A percentile compares a stretch with the other conserved stretches of the same genome.
phyloP scores from a whole-genome alignment of 2,329 filamentous ascomycete genomes.

The Claviceps purpurea region DNA sequence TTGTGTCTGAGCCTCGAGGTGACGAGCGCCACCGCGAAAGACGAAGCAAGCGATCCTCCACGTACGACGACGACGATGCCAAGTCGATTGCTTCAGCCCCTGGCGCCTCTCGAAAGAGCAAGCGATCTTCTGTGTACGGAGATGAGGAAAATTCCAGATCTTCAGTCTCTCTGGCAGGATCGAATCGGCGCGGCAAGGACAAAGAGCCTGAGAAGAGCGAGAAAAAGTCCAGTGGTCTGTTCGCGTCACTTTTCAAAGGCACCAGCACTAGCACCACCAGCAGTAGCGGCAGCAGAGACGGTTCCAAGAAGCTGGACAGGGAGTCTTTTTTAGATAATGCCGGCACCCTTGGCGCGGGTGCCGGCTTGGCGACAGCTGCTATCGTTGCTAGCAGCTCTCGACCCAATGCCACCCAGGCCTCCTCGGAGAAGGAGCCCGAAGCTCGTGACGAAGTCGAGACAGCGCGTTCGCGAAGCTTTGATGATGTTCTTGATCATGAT shows the following conservation, averaged over 20 bases:
- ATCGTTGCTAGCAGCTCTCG: constrained; percentile 25
- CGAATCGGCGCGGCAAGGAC: constrained; percentile 23
- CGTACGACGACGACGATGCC: constrained; percentile 30
- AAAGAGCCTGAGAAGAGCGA: constrained; percentile 18
- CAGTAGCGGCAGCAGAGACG: constrained; percentile 20
- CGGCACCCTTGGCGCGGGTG: constrained; percentile 58
- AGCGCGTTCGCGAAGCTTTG: constrained; percentile 13
- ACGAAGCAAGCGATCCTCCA: constrained; percentile 11
- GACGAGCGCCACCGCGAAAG: constrained; percentile 21
- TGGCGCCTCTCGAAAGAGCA: constrained; percentile 9
- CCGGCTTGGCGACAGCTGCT: constrained; percentile 42
- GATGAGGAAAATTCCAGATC: constrained; percentile 29
- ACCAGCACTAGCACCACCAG: constrained; percentile 23
- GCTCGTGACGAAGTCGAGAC: constrained; percentile 11
- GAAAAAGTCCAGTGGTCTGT: constrained; percentile 28
- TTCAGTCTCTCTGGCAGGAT: constrained; percentile 20
- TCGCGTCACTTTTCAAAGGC: constrained; percentile 36
- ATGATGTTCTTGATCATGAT: constrained; percentile 27
- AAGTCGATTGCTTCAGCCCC: constrained; percentile 25
- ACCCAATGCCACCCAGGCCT: constrained; percentile 33
- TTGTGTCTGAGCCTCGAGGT: constrained; percentile 31
- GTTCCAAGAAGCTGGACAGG: constrained; percentile 14
- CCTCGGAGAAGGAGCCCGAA: constrained; percentile 22
- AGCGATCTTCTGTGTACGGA: constrained; percentile 22
- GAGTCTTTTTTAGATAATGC: constrained; percentile 61